A percentile compares a stretch with the other conserved stretches of the same genome.
phyloP scores from a whole-genome alignment of 345 rosid species.

The Kandelia obovata region DNA sequence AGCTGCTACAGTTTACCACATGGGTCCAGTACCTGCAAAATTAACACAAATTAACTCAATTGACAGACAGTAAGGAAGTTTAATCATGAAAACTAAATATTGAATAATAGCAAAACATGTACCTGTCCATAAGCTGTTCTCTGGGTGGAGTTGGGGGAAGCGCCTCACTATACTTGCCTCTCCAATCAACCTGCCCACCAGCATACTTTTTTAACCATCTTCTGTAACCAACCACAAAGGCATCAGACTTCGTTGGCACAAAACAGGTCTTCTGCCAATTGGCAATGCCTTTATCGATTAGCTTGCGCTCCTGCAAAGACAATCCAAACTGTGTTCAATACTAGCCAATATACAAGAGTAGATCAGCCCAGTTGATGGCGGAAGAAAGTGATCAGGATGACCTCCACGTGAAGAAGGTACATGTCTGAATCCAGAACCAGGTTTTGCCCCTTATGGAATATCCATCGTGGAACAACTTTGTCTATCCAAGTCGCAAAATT shows the following conservation, averaged over 20 bases:
- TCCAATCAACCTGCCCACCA: slow-evolving; percentile 65
- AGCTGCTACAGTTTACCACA: slow-evolving; percentile 84
- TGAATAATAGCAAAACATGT: not conserved
- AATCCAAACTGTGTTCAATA: not conserved
- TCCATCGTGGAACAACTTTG: slow-evolving; percentile 74
- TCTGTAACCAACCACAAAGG: slow-evolving; percentile 63
- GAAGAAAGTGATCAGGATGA: slow-evolving; percentile 18
- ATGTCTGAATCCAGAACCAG: slow-evolving; percentile 80
- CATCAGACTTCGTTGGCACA: slow-evolving; percentile 78
- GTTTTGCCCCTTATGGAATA: slow-evolving; percentile 69
- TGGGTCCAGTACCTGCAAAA: slow-evolving; percentile 70
- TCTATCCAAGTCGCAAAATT: slow-evolving; percentile 66
- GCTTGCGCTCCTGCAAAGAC: slow-evolving; percentile 61
- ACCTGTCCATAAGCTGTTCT: slow-evolving; percentile 85
- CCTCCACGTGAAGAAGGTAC: slow-evolving; percentile 87
- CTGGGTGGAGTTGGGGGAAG: slow-evolving; percentile 73
- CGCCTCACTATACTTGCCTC: slow-evolving; percentile 51
- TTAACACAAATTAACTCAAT: not conserved
- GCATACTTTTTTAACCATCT: slow-evolving; percentile 74
- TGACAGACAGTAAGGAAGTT: too few relatives aligned
- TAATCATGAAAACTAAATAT: too few relatives aligned
- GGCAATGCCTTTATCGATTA: slow-evolving; percentile 53
- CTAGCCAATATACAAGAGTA: not conserved
- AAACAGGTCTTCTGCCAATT: slow-evolving; percentile 89
- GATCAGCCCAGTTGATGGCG: not conserved